phyloP scores from a whole-genome alignment of 345 rosid species.

The Camelina neglecta region DNA sequence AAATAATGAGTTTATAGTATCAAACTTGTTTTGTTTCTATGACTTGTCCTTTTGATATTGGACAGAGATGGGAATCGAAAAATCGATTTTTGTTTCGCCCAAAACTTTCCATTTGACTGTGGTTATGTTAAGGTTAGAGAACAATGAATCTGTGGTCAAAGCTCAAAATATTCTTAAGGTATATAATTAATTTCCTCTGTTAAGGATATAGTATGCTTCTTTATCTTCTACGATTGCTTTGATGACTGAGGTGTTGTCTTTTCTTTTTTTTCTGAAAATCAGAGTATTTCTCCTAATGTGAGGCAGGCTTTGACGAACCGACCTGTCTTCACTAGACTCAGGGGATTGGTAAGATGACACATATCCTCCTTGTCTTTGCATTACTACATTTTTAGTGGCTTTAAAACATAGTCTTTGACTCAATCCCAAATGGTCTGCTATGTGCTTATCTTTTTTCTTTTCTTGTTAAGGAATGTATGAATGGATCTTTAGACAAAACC shows the following conservation, averaged over 20 bases:
- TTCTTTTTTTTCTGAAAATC: constrained; percentile 21
- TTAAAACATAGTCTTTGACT: constrained; percentile 8
- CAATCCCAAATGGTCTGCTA: constrained; percentile 6
- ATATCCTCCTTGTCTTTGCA: too few species aligned
- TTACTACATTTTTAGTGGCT: constrained; percentile 10
- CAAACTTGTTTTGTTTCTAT: neutral
- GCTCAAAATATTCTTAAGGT: constrained; percentile 80
- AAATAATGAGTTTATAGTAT: neutral
- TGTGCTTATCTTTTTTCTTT: neutral
- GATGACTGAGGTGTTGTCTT: constrained; percentile 31
- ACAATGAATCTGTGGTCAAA: constrained; percentile 63
- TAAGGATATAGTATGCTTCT: constrained; percentile 20
- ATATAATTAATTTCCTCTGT: neutral
- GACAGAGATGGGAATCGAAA: constrained; percentile 71
- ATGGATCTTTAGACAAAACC: constrained; percentile 71
- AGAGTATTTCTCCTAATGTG: constrained; percentile 70
- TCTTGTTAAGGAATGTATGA: constrained; percentile 66
- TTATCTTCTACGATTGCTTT: constrained; percentile 28
- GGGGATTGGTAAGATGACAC: constrained; percentile 67
- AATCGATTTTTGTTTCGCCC: constrained; percentile 76
- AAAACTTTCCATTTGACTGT: constrained; percentile 85
- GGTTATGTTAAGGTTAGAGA: constrained; percentile 87
- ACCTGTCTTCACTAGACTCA: constrained; percentile 67
- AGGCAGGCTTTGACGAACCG: constrained; percentile 75
- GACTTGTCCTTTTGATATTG: constrained; percentile 26